Evolutionary conservation across 1,284 basidiomycete genomes (phyloP).

Genomic region (Stereum hirsutum): DNA sequence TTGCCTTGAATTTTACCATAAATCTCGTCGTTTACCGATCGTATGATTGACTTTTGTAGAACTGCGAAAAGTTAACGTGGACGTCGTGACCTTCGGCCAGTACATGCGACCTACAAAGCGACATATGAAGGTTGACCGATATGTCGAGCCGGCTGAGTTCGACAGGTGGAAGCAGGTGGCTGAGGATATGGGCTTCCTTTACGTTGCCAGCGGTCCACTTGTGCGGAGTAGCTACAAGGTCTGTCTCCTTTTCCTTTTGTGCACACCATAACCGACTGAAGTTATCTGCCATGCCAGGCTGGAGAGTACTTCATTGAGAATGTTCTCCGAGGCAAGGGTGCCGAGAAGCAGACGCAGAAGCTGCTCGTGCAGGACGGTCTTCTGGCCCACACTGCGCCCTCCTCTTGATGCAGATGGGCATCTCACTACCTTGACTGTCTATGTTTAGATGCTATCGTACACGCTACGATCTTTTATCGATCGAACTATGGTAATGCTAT

Average conservation of each 20-base stretch:
- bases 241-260: slow-evolving; percentile 13
- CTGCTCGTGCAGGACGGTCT: slow-evolving; percentile 19
- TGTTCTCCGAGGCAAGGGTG: slow-evolving; percentile 58
- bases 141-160: slow-evolving; percentile 92
- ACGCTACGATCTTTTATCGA: no score
- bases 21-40: slow-evolving; percentile 2
- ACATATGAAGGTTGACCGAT: slow-evolving; percentile 98
- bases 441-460: not conserved
- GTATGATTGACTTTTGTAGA: slow-evolving; percentile 35
- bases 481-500: no score
- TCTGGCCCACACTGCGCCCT: slow-evolving; percentile 1
- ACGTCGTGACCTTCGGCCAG: slow-evolving; percentile 99
- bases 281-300: slow-evolving; percentile 38
- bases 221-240: slow-evolving; percentile 98
- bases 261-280: not conserved
- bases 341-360: slow-evolving; percentile 30
- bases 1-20: not conserved
- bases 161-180: slow-evolving; percentile 86
- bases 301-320: slow-evolving; percentile 93
- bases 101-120: slow-evolving; percentile 99
- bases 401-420: slow-evolving; percentile 6
- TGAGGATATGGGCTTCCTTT: slow-evolving; percentile 92
- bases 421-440: not conserved
- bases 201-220: slow-evolving; percentile 94
- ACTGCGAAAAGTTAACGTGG: slow-evolving; percentile 81